phyloP scores from a whole-genome alignment of 768 basidiomycete species.

The Tricholoma matsutake region DNA sequence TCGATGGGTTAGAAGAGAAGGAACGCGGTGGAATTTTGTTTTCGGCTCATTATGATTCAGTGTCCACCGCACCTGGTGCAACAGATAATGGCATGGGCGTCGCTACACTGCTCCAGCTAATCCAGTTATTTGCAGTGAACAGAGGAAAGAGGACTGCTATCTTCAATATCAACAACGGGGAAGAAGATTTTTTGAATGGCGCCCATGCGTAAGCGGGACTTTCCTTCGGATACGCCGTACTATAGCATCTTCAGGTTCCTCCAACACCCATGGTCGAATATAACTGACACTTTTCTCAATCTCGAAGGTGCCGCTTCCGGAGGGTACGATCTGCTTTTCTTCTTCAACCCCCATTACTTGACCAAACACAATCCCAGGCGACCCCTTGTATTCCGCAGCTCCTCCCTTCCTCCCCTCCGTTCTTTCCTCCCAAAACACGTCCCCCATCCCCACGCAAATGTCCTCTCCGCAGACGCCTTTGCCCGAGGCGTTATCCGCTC shows the following conservation, averaged over 20 bases:
- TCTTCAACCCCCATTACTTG: conserved; percentile 1
- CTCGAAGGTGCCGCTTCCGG: conserved; percentile 80
- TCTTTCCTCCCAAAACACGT: conserved; percentile 47
- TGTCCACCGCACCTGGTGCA: conserved; percentile 69
- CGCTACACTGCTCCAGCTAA: conserved; percentile 32
- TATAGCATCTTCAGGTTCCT: conserved; percentile 49
- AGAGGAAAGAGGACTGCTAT: conserved; percentile 50
- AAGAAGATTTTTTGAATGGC: conserved; percentile 75
- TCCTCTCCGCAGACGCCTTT: conserved; percentile 68
- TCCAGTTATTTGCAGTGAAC: conserved; percentile 41
- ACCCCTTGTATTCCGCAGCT: conserved; percentile 73
- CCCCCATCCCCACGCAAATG: conserved; percentile 70
- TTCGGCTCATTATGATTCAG: conserved; percentile 82
- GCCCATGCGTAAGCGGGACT: conserved; percentile 49
- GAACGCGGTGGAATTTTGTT: conserved; percentile 54
- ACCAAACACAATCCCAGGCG: conserved; percentile 41
- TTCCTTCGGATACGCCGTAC: background rate
- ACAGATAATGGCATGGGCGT: conserved; percentile 53
- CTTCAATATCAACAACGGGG: conserved; percentile 86
- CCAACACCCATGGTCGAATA: conserved; percentile 70
- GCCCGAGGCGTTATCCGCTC: conserved; percentile 62
- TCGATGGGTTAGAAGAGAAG: conserved; percentile 47
- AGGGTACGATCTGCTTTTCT: conserved; percentile 45
- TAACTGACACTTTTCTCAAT: conserved; percentile 70
- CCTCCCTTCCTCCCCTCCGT: conserved; percentile 52